Evolutionary conservation across 140 eudicot species (phyloP), one percentile per base, ranked within the genome.

Genomic region (Senecio squalidus): DNA sequence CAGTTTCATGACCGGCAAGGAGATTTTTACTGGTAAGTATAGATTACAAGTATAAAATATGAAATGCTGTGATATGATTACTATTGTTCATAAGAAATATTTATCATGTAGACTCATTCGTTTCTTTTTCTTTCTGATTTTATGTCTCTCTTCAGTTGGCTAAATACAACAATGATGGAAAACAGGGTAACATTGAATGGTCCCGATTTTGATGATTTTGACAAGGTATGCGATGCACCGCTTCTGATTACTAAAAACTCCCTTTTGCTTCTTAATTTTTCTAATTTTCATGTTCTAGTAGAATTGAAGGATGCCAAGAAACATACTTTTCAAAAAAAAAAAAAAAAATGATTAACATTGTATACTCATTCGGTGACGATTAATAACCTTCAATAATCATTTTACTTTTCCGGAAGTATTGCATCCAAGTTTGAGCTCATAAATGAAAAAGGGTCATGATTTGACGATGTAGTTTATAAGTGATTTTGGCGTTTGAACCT

Each of bases 1-100:
- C 89, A 81, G 4, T 92, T 92, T 78, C 96, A 92, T 54, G 96
- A 92, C 40, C 85, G 85, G 40, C 92, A 92, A 66, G 98, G 98
- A 75, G 98, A 92, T 76, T 92, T 92, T 60, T 92, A 88, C 70
- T 87, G 96, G 98, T 92, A 56, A 38, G 80, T 55, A 28, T 25
- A 24, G 18, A 2, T 11, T 31, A 17, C 39, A 39, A 41, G 16
- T 24, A 48, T 48, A 1, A 31, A 31, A 31, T 31, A 2, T 17
- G 21, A 17, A 20, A 15, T 44, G 23, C 6, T 44, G 7, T 59
- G 39, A 40, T 59, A 40, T 41, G 11, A 14, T n/a, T n/a, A n/a
- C n/a, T n/a, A n/a, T n/a, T n/a, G n/a, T n/a, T n/a, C 5, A 33
- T 14, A 23, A 25, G 25, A 51, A 25, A 51, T n/a, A 51, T 15